Conservation (phyloP, 1,284 basidiomycete genomes). For the Sanguinoderma infundibulare region DNA sequence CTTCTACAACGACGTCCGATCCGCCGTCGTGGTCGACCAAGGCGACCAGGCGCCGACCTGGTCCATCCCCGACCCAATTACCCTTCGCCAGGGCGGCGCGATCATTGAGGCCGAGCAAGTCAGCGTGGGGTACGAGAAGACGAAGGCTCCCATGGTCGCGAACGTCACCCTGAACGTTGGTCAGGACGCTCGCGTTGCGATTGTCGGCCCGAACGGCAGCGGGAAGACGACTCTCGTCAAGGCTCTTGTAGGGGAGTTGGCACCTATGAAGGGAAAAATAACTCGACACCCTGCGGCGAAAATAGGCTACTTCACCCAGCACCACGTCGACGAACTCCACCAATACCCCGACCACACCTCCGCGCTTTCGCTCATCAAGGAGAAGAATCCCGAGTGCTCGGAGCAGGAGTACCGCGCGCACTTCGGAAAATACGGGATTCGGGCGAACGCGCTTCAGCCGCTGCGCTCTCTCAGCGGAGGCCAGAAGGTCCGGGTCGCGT, state of each 20-base stretch:
- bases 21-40: slow-evolving; percentile 54
- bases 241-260: slow-evolving; percentile 55
- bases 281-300: slow-evolving; percentile 59
- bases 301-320: slow-evolving; percentile 63
- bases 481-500: slow-evolving; percentile 56
- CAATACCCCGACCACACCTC: slow-evolving; percentile 34
- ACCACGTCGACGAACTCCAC: slow-evolving; percentile 56
- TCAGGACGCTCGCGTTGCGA: slow-evolving; percentile 57
- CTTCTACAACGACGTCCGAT: slow-evolving; percentile 49
- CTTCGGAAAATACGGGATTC: slow-evolving; percentile 55
- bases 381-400: slow-evolving; percentile 29
- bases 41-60: slow-evolving; percentile 52
- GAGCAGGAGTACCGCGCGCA: slow-evolving; percentile 44
- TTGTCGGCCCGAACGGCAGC: slow-evolving; percentile 60
- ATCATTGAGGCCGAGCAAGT: slow-evolving; percentile 57
- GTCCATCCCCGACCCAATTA: slow-evolving; percentile 50
- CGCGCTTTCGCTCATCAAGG: slow-evolving; percentile 47
- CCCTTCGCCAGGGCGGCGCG: slow-evolving; percentile 54
- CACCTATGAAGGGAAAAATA: slow-evolving; percentile 56
- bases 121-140: slow-evolving; percentile 44
- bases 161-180: slow-evolving; percentile 61
- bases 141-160: slow-evolving; percentile 46
- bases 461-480: slow-evolving; percentile 58
- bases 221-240: slow-evolving; percentile 70
- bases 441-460: slow-evolving; percentile 48